These are phyloP conservation scores for Hyphodiscus sp. DNA, from an alignment of 2,329 filamentous ascomycete species.

Conservation along the genomic window DNA sequence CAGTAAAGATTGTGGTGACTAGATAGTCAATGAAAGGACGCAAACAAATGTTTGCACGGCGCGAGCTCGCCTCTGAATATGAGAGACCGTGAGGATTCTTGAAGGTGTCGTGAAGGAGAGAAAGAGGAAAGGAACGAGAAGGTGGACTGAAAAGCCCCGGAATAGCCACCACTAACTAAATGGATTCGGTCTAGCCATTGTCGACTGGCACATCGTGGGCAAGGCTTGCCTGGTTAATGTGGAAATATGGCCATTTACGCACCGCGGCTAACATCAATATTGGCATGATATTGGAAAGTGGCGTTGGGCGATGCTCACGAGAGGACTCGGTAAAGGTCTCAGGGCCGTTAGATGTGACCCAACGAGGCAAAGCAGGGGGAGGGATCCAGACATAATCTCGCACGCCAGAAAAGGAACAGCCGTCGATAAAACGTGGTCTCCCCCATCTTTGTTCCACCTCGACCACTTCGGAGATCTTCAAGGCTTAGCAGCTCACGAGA, in stretches of 20 bases:
- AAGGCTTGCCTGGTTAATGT: background rate
- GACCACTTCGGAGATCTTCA: background rate
- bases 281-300: background rate
- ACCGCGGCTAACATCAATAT: background rate
- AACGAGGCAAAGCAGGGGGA: background rate
- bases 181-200: background rate
- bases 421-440: background rate
- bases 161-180: background rate
- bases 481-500: background rate
- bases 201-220: background rate
- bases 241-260: background rate
- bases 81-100: conserved; percentile 5
- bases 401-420: background rate
- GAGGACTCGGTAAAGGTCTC: background rate
- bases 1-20: conserved; percentile 24
- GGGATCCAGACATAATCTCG: background rate
- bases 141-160: background rate
- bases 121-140: conserved; percentile 3
- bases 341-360: background rate
- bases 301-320: background rate
- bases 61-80: conserved; percentile 14
- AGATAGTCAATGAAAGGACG: conserved; percentile 29
- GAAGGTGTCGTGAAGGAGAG: conserved; percentile 16
- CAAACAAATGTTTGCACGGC: conserved; percentile 30
- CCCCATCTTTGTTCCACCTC: background rate